These are phyloP conservation scores for Paspalum notatum DNA, from an alignment of 176 grass and related monocot species.

Conservation along the genomic window DNA sequence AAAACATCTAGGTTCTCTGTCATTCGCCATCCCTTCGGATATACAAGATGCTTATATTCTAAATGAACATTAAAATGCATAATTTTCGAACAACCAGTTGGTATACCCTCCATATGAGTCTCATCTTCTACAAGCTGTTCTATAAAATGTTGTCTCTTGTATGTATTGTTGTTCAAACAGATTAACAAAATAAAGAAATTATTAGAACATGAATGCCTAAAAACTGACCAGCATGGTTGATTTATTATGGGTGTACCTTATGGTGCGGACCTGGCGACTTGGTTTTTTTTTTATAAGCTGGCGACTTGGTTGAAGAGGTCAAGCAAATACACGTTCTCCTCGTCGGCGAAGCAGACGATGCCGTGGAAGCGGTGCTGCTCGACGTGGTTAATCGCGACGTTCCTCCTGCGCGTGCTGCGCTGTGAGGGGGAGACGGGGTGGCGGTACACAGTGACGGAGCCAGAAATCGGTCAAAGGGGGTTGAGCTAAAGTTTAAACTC, in stretches of 20 bases:
- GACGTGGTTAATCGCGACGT: conserved; percentile 66
- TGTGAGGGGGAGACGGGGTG: conserved; percentile 44
- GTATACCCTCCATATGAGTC: conserved; percentile 66
- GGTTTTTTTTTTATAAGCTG: too few species aligned
- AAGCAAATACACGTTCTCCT: conserved; percentile 68
- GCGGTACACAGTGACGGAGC: conserved; percentile 71
- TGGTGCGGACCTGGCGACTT: too few species aligned
- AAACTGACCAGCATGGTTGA: not conserved
- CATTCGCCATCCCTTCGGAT: conserved; percentile 53
- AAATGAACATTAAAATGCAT: conserved; percentile 65
- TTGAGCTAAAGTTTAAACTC: too few species aligned
- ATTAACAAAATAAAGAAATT: not conserved
- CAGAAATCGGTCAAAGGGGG: too few species aligned
- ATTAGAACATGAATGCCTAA: not conserved
- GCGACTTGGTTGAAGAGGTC: conserved; percentile 62
- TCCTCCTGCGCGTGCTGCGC: conserved; percentile 56
- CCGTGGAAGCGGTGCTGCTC: conserved; percentile 66
- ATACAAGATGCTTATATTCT: conserved; percentile 45
- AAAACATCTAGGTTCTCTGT: conserved; percentile 50
- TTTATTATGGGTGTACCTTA: too few species aligned
- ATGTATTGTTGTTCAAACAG: conserved; percentile 28
- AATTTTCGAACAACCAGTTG: conserved; percentile 60
- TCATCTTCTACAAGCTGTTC: conserved; percentile 77
- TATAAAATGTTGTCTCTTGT: conserved; percentile 65
- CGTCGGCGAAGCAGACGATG: conserved; percentile 80